Evolutionary conservation across 1,284 basidiomycete species (phyloP).

Genomic region (Meira nashicola): DNA sequence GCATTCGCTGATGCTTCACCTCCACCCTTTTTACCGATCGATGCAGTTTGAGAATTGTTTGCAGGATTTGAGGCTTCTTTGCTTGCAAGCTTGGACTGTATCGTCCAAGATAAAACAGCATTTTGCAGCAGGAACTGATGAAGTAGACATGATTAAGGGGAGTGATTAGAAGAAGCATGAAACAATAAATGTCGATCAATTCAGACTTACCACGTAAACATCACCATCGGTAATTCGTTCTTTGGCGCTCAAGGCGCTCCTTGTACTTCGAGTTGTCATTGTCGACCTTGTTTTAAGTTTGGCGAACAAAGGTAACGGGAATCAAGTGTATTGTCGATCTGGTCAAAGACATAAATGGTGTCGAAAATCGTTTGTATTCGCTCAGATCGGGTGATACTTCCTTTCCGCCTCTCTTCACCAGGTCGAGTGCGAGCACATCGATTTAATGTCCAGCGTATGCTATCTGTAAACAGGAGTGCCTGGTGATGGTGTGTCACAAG

Average conservation of each 20-base stretch:
- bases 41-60: neutral
- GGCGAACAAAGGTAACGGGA: no score
- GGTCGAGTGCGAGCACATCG: no score
- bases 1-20: slow-evolving; percentile 9
- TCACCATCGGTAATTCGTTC: slow-evolving; percentile 44
- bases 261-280: slow-evolving; percentile 40
- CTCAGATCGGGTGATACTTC: no score
- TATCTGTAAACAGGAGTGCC: no score
- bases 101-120: slow-evolving; percentile 23
- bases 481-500: no score
- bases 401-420: no score
- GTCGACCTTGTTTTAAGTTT: neutral
- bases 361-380: no score
- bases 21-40: slow-evolving; percentile 13
- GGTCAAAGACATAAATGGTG: no score
- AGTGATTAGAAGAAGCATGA: neutral
- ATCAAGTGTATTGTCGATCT: no score
- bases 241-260: slow-evolving; percentile 4
- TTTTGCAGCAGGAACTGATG: slow-evolving; percentile 47
- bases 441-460: no score
- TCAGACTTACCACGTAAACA: slow-evolving; percentile 34
- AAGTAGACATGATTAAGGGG: slow-evolving; percentile 17
- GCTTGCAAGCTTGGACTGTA: slow-evolving; percentile 16
- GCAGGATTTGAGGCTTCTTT: neutral
- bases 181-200: neutral